phyloP scores from a whole-genome alignment of 768 basidiomycete genomes.

The Asterophora parasitica region DNA sequence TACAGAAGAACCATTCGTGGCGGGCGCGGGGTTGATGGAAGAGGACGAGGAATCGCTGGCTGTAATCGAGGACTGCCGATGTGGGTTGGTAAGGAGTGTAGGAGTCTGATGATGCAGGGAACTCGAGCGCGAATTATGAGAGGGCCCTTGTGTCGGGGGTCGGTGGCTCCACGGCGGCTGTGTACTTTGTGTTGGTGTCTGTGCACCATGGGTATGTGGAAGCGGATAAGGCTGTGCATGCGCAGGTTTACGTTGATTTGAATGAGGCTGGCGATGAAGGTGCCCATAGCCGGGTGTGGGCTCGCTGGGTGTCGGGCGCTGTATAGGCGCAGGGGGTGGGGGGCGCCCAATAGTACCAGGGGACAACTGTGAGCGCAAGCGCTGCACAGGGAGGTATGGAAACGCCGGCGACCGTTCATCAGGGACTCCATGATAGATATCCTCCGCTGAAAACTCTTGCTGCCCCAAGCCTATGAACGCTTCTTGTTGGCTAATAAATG shows the following conservation, averaged over 20 bases:
- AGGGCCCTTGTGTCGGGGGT: conserved; percentile 7
- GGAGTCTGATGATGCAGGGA: conserved; percentile 23
- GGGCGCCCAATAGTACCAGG: conserved; percentile 20
- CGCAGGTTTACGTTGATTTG: conserved; percentile 6
- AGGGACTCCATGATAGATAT: conserved; percentile 5
- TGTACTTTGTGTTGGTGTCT: too few species aligned
- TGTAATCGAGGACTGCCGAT: conserved; percentile 25
- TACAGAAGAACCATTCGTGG: not conserved
- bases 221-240: too few species aligned
- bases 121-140: conserved; percentile 23
- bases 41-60: not conserved
- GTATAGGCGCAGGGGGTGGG: conserved; percentile 20
- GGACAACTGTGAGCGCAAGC: conserved; percentile 13
- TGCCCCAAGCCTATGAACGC: not conserved
- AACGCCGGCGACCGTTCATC: conserved; percentile 19
- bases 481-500: conserved; percentile 13
- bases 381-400: conserved; percentile 17
- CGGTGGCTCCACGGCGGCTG: conserved; percentile 3
- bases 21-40: conserved; percentile 7
- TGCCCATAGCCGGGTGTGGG: not conserved
- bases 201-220: too few species aligned
- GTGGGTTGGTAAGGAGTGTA: conserved; percentile 19
- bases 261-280: conserved; percentile 6
- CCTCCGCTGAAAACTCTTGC: conserved; percentile 15
- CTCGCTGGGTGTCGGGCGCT: conserved; percentile 20